These are phyloP conservation scores for Phytophthora lateralis DNA, from an alignment of 352 stramenopile species.

Conservation along the genomic window DNA sequence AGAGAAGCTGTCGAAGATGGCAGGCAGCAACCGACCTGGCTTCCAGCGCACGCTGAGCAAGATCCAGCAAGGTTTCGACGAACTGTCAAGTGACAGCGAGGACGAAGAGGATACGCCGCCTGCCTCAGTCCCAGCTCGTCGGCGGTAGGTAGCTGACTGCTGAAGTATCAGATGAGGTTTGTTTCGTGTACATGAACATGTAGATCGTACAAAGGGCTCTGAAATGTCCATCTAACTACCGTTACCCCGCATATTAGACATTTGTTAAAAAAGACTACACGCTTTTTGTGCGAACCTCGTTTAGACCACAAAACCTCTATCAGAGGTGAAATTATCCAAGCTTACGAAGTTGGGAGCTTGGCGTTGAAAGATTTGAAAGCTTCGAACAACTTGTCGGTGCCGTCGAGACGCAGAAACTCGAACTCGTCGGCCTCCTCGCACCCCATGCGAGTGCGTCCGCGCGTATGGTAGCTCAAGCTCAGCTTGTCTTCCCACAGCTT, in stretches of 20 bases:
- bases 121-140: conserved; percentile 9
- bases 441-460: background rate
- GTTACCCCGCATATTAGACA: too few species aligned
- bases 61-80: conserved; percentile 65
- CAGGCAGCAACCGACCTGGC: conserved; percentile 35
- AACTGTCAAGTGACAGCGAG: conserved; percentile 59
- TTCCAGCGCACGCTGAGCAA: conserved; percentile 66
- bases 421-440: background rate
- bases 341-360: background rate
- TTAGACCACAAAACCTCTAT: too few species aligned
- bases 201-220: conserved; percentile 16
- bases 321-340: too few species aligned
- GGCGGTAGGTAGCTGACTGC: conserved; percentile 10
- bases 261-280: too few species aligned
- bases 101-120: conserved; percentile 15
- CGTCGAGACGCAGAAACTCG: background rate
- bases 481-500: background rate
- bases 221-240: conserved; percentile 8
- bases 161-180: conserved; percentile 20
- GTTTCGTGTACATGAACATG: conserved; percentile 29
- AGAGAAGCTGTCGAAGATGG: conserved; percentile 47
- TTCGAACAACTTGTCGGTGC: background rate
- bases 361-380: background rate
- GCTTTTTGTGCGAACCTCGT: too few species aligned
- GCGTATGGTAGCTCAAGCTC: background rate